phyloP scores from a whole-genome alignment of 164 flowering plant genomes.

The Saururus chinensis region DNA sequence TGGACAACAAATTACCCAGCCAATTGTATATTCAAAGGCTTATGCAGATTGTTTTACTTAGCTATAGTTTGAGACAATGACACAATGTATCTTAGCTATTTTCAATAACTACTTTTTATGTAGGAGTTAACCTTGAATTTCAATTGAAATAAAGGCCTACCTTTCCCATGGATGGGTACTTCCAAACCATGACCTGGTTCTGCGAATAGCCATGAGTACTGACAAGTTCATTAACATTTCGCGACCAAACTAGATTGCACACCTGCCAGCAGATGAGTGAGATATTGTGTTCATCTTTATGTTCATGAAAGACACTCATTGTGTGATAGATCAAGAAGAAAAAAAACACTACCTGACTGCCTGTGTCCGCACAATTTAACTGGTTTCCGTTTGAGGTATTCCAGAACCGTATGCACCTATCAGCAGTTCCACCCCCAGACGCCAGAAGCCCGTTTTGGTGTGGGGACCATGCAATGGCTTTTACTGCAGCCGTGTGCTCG shows the following conservation, averaged over 20 bases:
- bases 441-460: conserved; percentile 88
- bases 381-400: conserved; percentile 85
- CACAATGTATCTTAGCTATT: too few relatives aligned
- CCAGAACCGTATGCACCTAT: conserved; percentile 97
- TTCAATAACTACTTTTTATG: neutral
- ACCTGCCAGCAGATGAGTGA: conserved; percentile 35
- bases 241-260: conserved; percentile 94
- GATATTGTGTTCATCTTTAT: neutral
- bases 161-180: conserved; percentile 88
- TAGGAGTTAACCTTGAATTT: neutral
- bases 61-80: too few relatives aligned
- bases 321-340: neutral
- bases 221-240: conserved; percentile 91
- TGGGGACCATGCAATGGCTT: conserved; percentile 98
- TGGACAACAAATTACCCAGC: too few relatives aligned
- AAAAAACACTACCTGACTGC: conserved; percentile 63
- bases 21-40: too few relatives aligned
- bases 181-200: conserved; percentile 99
- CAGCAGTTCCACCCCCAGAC: conserved; percentile 99
- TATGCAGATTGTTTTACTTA: too few relatives aligned
- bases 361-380: conserved; percentile 71
- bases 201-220: conserved; percentile 99
- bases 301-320: neutral
- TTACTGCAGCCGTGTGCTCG: conserved; percentile 96
- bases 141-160: conserved; percentile 20